Evolutionary conservation across 495 filamentous ascomycete genomes (phyloP), one percentile per base, ranked within the genome.

Genomic region (Usnea hakonensis): DNA sequence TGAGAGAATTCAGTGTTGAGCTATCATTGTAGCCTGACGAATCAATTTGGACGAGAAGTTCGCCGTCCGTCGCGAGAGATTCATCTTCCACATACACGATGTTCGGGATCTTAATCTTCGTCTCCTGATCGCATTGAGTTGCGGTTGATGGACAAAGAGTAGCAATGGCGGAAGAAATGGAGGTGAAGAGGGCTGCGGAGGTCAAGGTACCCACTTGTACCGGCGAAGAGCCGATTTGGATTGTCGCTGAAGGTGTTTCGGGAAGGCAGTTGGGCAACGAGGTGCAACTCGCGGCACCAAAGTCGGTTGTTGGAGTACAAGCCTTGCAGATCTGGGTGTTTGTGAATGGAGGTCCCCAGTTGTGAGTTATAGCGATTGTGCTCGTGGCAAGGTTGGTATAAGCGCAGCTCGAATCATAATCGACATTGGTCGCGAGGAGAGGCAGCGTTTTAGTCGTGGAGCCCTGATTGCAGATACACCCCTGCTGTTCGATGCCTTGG

Each of bases 201-300:
- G 56, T 58, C 36, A 58, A 40, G 37, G 35, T 58, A 17, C 56
- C 56, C 10, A 58, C 56, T 41, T n/a, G 56, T 11, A 58, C 56
- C 10, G 35, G 56, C 21, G 32, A 58, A 17, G 30, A 58, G 56
- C 56, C 56, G 36, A 58, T 44, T 30, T 58, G 56, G 35, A 58
- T 38, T n/a, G 35, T 58, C 21, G 56, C 56, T 13, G 33, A 28
- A 21, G 50, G 50, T 14, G 50, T 54, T 54, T 54, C 23, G 26
- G 50, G 50, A 28, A 54, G 50, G 50, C 50, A 54, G 5, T 54
- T 54, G 50, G 50, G 8, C 16, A 54, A 5, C 23, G 50, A 54
- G 17, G 50, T 54, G 50, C 50, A 54, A n/a, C n/a, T n/a, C 17
- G 23, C 33, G 8, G 50, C 50, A n/a, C 50, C 50, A 17, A 21